A percentile compares a stretch with the other conserved stretches of the same genome.
Conservation (phyloP, 306 rosid genomes). For the Cyclanthera cordifolia region DNA sequence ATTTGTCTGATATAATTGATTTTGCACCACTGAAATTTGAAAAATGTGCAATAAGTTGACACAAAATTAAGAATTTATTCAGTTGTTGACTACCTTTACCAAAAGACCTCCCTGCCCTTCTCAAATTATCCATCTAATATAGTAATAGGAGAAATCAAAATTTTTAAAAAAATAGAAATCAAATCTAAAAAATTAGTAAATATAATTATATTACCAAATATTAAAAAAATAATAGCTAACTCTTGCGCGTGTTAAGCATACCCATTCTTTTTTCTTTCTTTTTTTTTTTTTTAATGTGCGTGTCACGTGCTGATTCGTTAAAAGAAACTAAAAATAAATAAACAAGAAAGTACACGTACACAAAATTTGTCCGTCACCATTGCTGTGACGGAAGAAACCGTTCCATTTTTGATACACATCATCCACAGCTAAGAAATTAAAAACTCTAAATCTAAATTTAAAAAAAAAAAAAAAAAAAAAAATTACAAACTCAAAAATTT, state of each 20-base stretch:
- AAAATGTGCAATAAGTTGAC: too few relatives aligned
- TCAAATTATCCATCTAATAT: not conserved
- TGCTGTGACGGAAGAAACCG: conserved; percentile 1
- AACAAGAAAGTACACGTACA: not conserved
- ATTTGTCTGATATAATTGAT: too few relatives aligned
- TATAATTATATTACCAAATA: too few relatives aligned
- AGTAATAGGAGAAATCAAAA: too few relatives aligned
- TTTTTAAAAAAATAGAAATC: too few relatives aligned
- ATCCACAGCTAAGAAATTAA: not conserved
- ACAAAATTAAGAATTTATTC: not conserved
- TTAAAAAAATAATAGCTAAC: too few relatives aligned
- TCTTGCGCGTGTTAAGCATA: not conserved
- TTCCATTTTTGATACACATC: conserved; percentile 8
- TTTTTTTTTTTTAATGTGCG: too few relatives aligned
- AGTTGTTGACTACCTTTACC: not conserved
- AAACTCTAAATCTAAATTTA: too few relatives aligned
- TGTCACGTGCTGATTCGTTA: conserved; percentile 9
- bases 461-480: too few relatives aligned
- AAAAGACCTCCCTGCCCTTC: not conserved
- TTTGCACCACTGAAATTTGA: too few relatives aligned
- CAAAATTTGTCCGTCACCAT: conserved; percentile 2
- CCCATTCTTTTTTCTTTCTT: not conserved
- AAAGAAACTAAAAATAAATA: not conserved
- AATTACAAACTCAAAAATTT: not conserved
- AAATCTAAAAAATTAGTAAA: too few relatives aligned